phyloP scores from a whole-genome alignment of 2,329 filamentous ascomycete genomes.

The Botrytis squamosa region DNA sequence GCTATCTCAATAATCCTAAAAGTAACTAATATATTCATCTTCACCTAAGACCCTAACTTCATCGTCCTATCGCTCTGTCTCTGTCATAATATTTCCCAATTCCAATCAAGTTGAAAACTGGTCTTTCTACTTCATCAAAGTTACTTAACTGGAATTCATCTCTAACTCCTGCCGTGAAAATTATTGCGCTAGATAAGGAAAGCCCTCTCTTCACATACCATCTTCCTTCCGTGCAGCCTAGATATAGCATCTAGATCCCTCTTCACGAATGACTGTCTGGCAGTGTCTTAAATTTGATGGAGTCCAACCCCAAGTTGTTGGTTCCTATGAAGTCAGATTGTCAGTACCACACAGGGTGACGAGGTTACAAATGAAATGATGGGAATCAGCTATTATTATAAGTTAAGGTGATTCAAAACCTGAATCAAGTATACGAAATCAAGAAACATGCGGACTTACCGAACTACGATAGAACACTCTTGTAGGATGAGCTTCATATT shows the following conservation, averaged over 20 bases:
- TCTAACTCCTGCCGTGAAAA: background rate
- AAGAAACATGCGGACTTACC: background rate
- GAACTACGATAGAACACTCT: background rate
- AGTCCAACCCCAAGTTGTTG: background rate
- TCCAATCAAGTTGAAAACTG: background rate
- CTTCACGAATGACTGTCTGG: background rate
- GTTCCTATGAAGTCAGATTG: background rate
- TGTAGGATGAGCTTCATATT: background rate
- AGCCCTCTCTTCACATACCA: too few species aligned
- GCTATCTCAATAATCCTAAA: background rate
- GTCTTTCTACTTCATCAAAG: background rate
- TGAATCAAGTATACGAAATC: background rate
- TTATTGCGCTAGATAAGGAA: background rate
- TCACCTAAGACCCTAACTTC: background rate
- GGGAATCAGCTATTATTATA: rapidly evolving
- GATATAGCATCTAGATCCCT: background rate
- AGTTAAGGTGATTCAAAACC: too few species aligned
- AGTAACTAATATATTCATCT: background rate
- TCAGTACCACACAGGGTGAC: background rate
- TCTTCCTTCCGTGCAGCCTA: background rate
- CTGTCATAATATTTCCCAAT: background rate
- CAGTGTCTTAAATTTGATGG: constrained; percentile 8
- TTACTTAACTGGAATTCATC: background rate
- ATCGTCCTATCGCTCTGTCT: background rate
- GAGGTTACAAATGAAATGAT: rapidly evolving